phyloP scores from a whole-genome alignment of 2,329 filamentous ascomycete genomes.

The Aspergillus sp. region DNA sequence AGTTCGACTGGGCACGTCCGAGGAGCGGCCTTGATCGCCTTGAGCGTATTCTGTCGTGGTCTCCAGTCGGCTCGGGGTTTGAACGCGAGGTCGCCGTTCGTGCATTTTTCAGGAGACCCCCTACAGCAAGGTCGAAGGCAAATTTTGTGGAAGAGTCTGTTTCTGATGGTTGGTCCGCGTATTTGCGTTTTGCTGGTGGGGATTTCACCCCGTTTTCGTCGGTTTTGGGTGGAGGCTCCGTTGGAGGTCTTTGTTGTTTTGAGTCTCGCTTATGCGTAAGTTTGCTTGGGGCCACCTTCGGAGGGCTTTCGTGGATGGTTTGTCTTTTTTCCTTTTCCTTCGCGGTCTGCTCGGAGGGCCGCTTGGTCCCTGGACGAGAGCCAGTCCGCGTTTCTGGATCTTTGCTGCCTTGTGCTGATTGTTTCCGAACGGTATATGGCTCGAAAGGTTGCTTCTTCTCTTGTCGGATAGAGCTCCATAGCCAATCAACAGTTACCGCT shows the following conservation, averaged over 20 bases:
- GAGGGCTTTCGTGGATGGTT: background rate
- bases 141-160: slow-evolving; percentile 21
- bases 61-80: slow-evolving; percentile 20
- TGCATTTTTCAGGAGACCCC: slow-evolving; percentile 42
- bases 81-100: slow-evolving; percentile 33
- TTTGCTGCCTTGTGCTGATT: slow-evolving; percentile 21
- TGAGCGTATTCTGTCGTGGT: slow-evolving; percentile 20
- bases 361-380: slow-evolving; percentile 21
- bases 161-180: slow-evolving; percentile 10
- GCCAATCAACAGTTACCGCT: slow-evolving; percentile 78
- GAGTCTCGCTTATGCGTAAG: background rate
- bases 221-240: background rate
- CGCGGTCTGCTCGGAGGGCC: slow-evolving; percentile 7
- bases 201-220: background rate
- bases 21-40: slow-evolving; percentile 39
- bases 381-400: slow-evolving; percentile 20
- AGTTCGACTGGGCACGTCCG: slow-evolving; percentile 43
- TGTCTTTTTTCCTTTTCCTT: slow-evolving; percentile 5
- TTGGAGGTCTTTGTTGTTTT: background rate
- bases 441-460: slow-evolving; percentile 50
- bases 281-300: background rate
- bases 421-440: slow-evolving; percentile 42
- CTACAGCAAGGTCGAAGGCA: slow-evolving; percentile 39
- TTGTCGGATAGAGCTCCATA: slow-evolving; percentile 73
- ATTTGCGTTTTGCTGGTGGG: slow-evolving; percentile 19